These are phyloP conservation scores for Picocystis sp. DNA, from an alignment of 163 green algal species.

Conservation along the genomic window DNA sequence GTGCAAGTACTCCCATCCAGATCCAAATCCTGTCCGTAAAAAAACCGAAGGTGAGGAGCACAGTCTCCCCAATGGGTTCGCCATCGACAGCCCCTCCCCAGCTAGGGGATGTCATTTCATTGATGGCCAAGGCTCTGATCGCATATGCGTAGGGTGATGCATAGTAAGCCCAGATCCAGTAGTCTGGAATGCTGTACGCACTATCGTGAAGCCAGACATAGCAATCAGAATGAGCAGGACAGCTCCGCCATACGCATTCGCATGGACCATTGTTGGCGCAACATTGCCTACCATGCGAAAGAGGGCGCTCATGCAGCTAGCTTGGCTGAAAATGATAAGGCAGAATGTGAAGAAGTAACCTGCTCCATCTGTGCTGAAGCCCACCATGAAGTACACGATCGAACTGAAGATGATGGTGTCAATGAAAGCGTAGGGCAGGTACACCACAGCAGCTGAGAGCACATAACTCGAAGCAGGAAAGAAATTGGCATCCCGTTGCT, in stretches of 20 bases:
- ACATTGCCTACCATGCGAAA: constrained; percentile 5
- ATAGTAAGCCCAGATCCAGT: constrained; percentile 44
- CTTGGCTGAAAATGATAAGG: background rate
- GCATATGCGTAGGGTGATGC: constrained; percentile 37
- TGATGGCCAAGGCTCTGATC: constrained; percentile 37
- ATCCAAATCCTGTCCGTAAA: constrained; percentile 25
- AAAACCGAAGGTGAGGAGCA: constrained; percentile 32
- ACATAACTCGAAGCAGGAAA: constrained; percentile 4
- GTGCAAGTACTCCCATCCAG: constrained; percentile 6
- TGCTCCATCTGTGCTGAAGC: background rate
- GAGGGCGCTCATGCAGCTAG: constrained; percentile 1
- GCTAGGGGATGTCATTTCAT: constrained; percentile 42
- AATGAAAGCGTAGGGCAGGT: background rate
- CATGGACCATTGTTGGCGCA: constrained; percentile 15
- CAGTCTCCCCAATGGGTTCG: constrained; percentile 21
- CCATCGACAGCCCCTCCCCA: constrained; percentile 20
- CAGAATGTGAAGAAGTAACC: constrained; percentile 1
- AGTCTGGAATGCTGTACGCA: constrained; percentile 25
- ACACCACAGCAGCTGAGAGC: background rate
- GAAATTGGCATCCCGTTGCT: constrained; percentile 4
- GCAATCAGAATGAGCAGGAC: constrained; percentile 21
- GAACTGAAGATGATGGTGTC: constrained; percentile 3
- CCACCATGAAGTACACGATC: constrained; percentile 4
- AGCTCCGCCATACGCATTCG: constrained; percentile 23
- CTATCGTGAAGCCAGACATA: constrained; percentile 21